Evolutionary conservation across 495 filamentous ascomycete genomes (phyloP).

Genomic region (Neurospora intermedia): DNA sequence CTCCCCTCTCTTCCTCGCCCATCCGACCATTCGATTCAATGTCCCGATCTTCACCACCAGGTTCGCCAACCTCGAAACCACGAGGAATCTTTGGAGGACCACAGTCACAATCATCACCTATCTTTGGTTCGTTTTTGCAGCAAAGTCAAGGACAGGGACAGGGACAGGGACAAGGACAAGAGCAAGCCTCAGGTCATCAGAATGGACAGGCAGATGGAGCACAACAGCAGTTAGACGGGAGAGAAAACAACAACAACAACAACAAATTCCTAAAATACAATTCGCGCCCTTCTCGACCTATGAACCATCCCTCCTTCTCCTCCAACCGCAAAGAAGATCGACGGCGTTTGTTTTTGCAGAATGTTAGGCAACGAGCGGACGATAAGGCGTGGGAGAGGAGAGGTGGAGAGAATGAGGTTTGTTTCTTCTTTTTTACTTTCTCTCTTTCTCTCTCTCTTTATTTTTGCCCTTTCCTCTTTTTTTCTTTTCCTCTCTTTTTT

Average conservation of each 20-base stretch:
- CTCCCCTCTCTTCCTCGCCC: constrained; percentile 15
- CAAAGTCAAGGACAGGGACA: not conserved
- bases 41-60: not conserved
- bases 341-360: constrained; percentile 61
- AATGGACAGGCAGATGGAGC: constrained; percentile 9
- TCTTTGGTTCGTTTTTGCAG: not conserved
- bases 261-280: not conserved
- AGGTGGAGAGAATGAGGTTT: constrained; percentile 69
- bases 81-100: not conserved
- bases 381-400: constrained; percentile 53
- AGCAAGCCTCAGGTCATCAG: constrained; percentile 15
- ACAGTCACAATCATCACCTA: constrained; percentile 9
- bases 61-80: not conserved
- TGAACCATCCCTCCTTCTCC: not conserved
- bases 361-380: constrained; percentile 61
- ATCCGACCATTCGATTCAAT: constrained; percentile 8
- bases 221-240: no score
- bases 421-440: not conserved
- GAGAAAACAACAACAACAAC: not conserved
- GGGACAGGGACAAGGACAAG: not conserved
- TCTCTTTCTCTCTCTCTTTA: no score
- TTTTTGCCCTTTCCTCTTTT: not conserved
- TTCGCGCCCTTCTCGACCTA: not conserved
- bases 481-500: not conserved
- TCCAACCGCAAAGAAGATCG: constrained; percentile 30